Percentiles rank a stretch among this genome's conserved stretches.
These are phyloP conservation scores for Acer yangbiense DNA, from an alignment of 345 rosid genomes.

Conservation along the genomic window DNA sequence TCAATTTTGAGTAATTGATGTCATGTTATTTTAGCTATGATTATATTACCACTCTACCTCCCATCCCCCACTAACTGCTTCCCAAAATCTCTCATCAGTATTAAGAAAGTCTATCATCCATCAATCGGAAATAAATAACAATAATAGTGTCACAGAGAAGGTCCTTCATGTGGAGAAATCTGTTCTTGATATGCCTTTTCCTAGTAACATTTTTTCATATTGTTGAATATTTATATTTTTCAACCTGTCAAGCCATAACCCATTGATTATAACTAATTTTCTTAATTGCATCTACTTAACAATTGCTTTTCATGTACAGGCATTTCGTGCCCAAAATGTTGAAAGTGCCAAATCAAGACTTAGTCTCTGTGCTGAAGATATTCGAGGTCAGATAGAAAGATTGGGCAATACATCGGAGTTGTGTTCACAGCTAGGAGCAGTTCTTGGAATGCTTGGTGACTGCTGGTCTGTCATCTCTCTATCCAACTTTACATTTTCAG, in stretches of 20 bases:
- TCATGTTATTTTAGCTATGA: background rate
- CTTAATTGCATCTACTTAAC: constrained; percentile 17
- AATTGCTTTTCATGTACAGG: constrained; percentile 43
- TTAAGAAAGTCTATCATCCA: background rate
- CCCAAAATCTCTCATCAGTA: background rate
- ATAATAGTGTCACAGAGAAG: background rate
- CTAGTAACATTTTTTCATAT: background rate
- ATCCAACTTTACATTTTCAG: background rate
- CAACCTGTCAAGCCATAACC: background rate
- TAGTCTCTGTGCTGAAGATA: constrained; percentile 76
- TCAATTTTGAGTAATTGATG: background rate
- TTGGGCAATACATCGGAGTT: constrained; percentile 78
- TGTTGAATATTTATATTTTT: background rate
- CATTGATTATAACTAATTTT: background rate
- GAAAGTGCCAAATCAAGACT: constrained; percentile 96
- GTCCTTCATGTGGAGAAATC: background rate
- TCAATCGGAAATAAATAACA: background rate
- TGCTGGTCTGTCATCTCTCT: constrained; percentile 67
- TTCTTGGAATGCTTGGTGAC: constrained; percentile 98
- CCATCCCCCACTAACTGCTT: background rate
- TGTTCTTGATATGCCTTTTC: background rate
- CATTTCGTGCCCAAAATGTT: constrained; percentile 78
- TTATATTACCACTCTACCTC: background rate
- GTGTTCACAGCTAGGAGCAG: constrained; percentile 99
- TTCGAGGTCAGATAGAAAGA: constrained; percentile 67